Evolutionary conservation across 768 basidiomycete species (phyloP).

Genomic region (Coprinopsis strossmayeri): DNA sequence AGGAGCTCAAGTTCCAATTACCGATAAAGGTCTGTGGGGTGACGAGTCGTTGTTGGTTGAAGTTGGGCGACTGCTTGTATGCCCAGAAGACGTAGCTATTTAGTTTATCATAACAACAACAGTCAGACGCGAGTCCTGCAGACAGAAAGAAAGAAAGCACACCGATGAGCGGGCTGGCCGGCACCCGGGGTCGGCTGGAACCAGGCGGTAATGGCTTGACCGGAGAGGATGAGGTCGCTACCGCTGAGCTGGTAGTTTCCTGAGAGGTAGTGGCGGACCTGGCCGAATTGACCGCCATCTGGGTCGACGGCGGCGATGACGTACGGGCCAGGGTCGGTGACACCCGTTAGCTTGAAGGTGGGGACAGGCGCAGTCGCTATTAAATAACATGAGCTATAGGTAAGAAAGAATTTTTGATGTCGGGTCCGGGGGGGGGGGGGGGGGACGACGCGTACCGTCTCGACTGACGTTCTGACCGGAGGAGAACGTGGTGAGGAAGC

Average conservation of each 20-base stretch:
- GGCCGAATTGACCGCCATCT: constrained; percentile 30
- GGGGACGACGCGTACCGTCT: constrained; percentile 17
- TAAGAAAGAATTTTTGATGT: neutral
- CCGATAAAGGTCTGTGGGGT: constrained; percentile 25
- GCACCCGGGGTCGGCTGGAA: constrained; percentile 28
- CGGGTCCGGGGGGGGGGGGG: no score
- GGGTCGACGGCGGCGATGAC: constrained; percentile 36
- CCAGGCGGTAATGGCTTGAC: constrained; percentile 34
- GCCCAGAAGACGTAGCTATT: constrained; percentile 37
- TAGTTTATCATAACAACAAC: neutral
- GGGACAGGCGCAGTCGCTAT: constrained; percentile 31
- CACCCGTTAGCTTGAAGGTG: constrained; percentile 22
- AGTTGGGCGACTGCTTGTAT: constrained; percentile 32
- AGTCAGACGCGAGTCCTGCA: neutral
- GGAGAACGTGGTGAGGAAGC: constrained; percentile 17
- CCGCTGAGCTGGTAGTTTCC: constrained; percentile 24
- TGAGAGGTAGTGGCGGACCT: constrained; percentile 39
- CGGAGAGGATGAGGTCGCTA: constrained; percentile 25
- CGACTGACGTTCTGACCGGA: constrained; percentile 21
- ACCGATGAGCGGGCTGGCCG: constrained; percentile 7
- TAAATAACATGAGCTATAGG: neutral
- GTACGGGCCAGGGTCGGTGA: constrained; percentile 29
- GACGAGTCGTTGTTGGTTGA: constrained; percentile 31
- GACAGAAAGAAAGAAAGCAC: neutral
- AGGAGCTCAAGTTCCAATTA: constrained; percentile 35